Evolutionary conservation across 352 stramenopile genomes (phyloP), one percentile per base, ranked within the genome.

Genomic region (Phytophthora parvispora): DNA sequence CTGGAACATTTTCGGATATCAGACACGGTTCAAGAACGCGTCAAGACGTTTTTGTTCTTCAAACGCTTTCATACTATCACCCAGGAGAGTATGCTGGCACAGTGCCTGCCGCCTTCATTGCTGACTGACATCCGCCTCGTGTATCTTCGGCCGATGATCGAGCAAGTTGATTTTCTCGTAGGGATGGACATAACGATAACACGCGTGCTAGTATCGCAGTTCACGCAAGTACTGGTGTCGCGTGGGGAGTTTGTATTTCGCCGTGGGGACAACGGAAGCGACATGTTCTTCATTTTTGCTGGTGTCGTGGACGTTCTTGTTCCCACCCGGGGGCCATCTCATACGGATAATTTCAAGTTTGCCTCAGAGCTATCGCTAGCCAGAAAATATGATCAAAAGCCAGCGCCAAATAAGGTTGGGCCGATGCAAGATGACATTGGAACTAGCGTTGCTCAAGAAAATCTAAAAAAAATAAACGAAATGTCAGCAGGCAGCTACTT

Each of bases 241-340:
- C 70, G 76, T n/a, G 77, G 79, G 22, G 74, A 92, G 53, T 89
- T 80, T 43, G 76, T 92, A 2, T 91, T 80, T 80, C 10, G n/a
- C n/a, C n/a, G n/a, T n/a, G 76, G 75, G 10, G 83, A 93, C 51
- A 60, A 87, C 58, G 76, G 83, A 6, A 81, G 73, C n/a, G 83
- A 91, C 42, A 93, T 93, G 83, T 91, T 72, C 52, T 91, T 93
- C 43, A 78, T 93, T 4, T 91, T 90, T 40, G 82, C 81, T 1
- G 83, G 85, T 4, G 58, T 83, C 3, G 42, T 93, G 4, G 67
- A 81, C 5, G 74, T 76, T 4, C 40, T 90, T 12, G 15, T 87
- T 2, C 74, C 77, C 5, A 53, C 66, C 9, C 45, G 45, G 22
- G 64, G n/a, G n/a, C n/a, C n/a, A n/a, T n/a, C n/a, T n/a, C n/a